Evolutionary conservation across 805 yeast species (phyloP), one percentile per base, ranked within the genome.

Genomic region (Zygoascus biomembranicola): DNA sequence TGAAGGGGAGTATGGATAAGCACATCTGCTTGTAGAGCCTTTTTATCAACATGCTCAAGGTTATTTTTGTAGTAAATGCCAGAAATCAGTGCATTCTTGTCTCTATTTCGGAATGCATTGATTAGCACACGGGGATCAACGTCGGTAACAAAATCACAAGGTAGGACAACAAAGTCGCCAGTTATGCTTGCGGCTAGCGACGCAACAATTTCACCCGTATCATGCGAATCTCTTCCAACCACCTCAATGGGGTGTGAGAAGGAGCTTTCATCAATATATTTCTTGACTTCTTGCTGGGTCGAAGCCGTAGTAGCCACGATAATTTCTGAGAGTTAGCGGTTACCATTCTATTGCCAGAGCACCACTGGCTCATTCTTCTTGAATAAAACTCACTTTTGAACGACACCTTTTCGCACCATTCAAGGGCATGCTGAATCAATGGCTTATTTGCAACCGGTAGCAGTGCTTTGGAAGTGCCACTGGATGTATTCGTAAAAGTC

Each of bases 81-180:
- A 3, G 68, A 59, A 70, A 89, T 75, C 8, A 95, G 94, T 47
- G 86, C 68, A 31, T 74, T 70, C 43, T 79, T 84, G 20, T 78
- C 80, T 62, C 83, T 81, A 59, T 83, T 83, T 63, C 97, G 76
- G 67, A 84, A 90, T 50, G 85, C 86, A 64, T 92, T 96, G 46
- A 90, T 81, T 32, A 94, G 75, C 18, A 85, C 84, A 63, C 87
- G 92, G 10, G 98, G 96, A 2, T 96, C 96, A 41, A 92, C 73
- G 65, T 90, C 92, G 1, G 98, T 90, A 52, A 95, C 75, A 66
- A 94, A 87, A 68, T 95, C 99, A 71, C 97, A 92, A 8, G 98
- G 97, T 52, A 94, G 70, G 32, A 94, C 69, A n/a, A 90, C 87
- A 63, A 89, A 84, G 64, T 84, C 83, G 35, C 75, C 63, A 50